Evolutionary conservation across 495 filamentous ascomycete species (phyloP), one percentile per base, ranked within the genome.

Genomic region (Copromyces sp.): DNA sequence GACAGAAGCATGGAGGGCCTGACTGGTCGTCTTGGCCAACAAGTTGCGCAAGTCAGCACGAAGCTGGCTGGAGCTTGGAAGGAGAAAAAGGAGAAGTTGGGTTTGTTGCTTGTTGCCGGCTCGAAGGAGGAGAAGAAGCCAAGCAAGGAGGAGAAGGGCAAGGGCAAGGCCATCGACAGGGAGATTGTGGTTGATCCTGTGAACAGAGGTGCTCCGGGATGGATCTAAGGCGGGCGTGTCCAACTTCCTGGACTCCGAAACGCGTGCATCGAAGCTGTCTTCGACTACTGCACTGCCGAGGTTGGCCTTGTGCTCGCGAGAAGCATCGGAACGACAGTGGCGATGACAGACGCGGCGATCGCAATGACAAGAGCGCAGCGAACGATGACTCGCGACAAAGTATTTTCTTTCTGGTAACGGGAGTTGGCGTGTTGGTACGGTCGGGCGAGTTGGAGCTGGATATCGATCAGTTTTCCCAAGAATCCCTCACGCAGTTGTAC

Each of bases 281-380:
- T 24, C 24, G 24, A 24, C 24, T 24, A 24, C 24, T 24, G 1
- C 1, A 24, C 24, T 24, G 24, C 24, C 24, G 24, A 24, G 24
- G 24, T 24, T 1, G 24, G 24, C 24, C 24, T 24, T 24, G 24
- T 17, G 41, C 41, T 70, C 84, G 86, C 24, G 84, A 83, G 32
- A 85, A 82, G 70, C 75, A 79, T 73, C 85, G 79, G 77, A 82
- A 77, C 74, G 82, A 80, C 61, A 81, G 81, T 39, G 65, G 85
- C 86, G 85, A 81, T 20, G 82, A 85, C 53, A 81, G 81, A 39
- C 65, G 85, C 86, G 85, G 81, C 20, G 82, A 85, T 47, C 75
- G 81, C 44, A 84, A 82, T 71, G 78, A 82, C 65, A 70, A 69
- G 2, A 74, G 71, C 29, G 86, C 85, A 53, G 84, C 85, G 53